These are phyloP conservation scores for Debaryomyces singareniensis DNA, from an alignment of 1,139 yeast genomes.

Conservation along the genomic window DNA sequence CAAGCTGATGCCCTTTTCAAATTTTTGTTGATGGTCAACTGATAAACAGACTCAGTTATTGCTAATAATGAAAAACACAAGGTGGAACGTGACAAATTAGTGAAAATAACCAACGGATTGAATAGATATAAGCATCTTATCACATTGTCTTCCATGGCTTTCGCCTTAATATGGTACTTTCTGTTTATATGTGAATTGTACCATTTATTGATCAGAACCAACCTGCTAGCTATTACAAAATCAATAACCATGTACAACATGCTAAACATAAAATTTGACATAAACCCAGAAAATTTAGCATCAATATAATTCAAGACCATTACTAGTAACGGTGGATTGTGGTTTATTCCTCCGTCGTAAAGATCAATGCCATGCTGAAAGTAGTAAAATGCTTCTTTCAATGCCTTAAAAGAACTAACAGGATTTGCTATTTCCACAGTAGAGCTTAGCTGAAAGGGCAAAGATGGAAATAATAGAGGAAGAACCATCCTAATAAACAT, in stretches of 20 bases:
- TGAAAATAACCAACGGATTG: conserved; percentile 71
- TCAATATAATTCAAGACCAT: conserved; percentile 37
- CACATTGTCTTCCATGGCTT: conserved; percentile 38
- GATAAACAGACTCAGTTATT: conserved; percentile 45
- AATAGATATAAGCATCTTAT: conserved; percentile 57
- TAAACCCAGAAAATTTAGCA: conserved; percentile 18
- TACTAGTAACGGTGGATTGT: conserved; percentile 73
- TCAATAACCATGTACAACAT: conserved; percentile 37
- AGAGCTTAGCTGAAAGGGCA: conserved; percentile 24
- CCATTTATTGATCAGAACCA: conserved; percentile 37
- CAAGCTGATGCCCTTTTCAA: conserved; percentile 42
- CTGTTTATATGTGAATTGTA: conserved; percentile 25
- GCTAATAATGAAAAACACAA: conserved; percentile 53
- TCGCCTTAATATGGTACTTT: conserved; percentile 12
- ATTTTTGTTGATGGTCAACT: conserved; percentile 35
- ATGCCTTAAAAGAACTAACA: conserved; percentile 55
- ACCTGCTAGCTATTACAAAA: conserved; percentile 31
- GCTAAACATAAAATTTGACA: conserved; percentile 16
- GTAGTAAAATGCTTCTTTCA: conserved; percentile 77
- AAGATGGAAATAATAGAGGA: conserved; percentile 28
- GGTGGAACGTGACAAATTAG: conserved; percentile 68
- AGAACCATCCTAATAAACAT: conserved; percentile 23
- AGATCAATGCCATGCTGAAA: conserved; percentile 55
- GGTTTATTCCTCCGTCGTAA: conserved; percentile 81
- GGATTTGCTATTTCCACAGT: conserved; percentile 77